Percentiles rank a stretch among this genome's conserved stretches.
Conservation (phyloP, 2,329 filamentous ascomycete species). For the Fusarium caatingaense region DNA sequence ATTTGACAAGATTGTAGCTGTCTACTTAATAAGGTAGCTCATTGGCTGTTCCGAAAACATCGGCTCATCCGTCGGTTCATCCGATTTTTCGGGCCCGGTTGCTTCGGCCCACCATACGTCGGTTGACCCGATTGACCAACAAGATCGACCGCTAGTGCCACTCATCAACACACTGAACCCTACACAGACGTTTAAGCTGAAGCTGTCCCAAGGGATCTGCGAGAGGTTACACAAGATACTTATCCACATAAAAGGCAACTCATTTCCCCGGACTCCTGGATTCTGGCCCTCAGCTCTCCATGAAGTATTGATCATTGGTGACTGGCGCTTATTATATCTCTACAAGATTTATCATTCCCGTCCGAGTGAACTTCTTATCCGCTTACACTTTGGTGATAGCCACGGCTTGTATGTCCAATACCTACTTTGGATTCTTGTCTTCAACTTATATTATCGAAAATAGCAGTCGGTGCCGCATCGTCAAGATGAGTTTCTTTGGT, state of each 20-base stretch:
- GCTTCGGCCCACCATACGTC: neutral
- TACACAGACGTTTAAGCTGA: neutral
- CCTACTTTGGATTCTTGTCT: too few relatives aligned
- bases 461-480: too few relatives aligned
- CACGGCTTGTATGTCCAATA: too few relatives aligned
- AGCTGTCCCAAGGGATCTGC: neutral
- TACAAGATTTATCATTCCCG: too few relatives aligned
- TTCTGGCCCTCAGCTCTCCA: neutral
- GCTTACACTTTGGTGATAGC: too few relatives aligned
- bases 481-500: neutral
- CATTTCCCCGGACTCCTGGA: neutral
- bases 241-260: neutral
- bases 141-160: neutral
- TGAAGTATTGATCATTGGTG: too few relatives aligned
- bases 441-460: too few relatives aligned
- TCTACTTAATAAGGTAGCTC: neutral
- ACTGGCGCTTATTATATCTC: too few relatives aligned
- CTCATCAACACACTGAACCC: rapidly evolving
- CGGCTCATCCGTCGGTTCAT: slow-evolving; percentile 7
- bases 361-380: too few relatives aligned
- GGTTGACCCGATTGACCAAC: neutral
- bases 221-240: too few relatives aligned
- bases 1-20: neutral
- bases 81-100: neutral
- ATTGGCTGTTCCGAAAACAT: neutral